Percentiles rank a stretch among this genome's conserved stretches.
phyloP scores from a whole-genome alignment of 768 basidiomycete species.

The Tephrocybe rancida region DNA sequence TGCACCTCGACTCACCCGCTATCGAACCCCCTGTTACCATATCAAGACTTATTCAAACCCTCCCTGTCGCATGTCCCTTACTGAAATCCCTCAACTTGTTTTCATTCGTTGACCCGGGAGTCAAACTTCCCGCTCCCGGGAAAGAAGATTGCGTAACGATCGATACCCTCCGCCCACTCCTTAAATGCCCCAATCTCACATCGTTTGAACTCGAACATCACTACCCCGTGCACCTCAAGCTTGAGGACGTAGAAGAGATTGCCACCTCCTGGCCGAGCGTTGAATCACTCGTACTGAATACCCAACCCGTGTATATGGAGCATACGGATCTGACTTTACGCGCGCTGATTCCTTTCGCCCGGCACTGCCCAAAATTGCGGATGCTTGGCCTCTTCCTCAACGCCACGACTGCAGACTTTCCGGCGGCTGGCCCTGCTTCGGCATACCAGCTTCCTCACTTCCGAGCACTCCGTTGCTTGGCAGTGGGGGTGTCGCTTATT shows the following conservation, averaged over 20 bases:
- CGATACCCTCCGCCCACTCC: conserved; percentile 36
- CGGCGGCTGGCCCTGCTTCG: conserved; percentile 13
- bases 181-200: conserved; percentile 33
- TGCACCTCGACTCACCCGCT: conserved; percentile 53
- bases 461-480: conserved; percentile 35
- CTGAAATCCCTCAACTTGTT: conserved; percentile 48
- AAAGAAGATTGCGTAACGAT: conserved; percentile 29
- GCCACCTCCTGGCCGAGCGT: conserved; percentile 48
- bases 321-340: conserved; percentile 35
- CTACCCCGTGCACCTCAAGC: conserved; percentile 37
- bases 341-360: conserved; percentile 42
- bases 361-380: conserved; percentile 38
- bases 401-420: conserved; percentile 29
- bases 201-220: conserved; percentile 41
- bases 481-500: conserved; percentile 54
- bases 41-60: conserved; percentile 40
- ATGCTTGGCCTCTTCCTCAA: conserved; percentile 46
- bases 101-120: conserved; percentile 26
- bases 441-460: conserved; percentile 28
- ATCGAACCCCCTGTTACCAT: conserved; percentile 45
- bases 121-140: conserved; percentile 1
- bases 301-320: conserved; percentile 39
- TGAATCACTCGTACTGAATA: conserved; percentile 46
- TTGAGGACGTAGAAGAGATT: conserved; percentile 46
- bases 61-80: conserved; percentile 50